These are phyloP conservation scores for Tulasnella sp. DNA, from an alignment of 768 basidiomycete species.

Conservation along the genomic window DNA sequence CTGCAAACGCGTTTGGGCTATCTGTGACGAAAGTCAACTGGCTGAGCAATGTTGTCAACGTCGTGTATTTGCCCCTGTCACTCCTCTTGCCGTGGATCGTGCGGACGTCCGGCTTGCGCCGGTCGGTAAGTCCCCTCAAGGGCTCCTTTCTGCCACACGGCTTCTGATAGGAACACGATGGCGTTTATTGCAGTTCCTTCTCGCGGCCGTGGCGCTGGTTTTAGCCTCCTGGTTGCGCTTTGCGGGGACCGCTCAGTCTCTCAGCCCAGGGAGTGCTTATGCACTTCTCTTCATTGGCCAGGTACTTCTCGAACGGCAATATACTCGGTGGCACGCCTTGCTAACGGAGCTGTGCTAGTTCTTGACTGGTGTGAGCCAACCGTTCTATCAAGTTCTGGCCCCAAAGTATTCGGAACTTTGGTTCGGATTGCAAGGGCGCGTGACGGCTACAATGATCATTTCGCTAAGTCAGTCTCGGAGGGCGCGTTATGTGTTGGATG, in stretches of 20 bases:
- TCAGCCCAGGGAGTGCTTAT: conserved; percentile 45
- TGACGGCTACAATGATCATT: conserved; percentile 61
- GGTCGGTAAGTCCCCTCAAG: conserved; percentile 39
- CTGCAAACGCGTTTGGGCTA: conserved; percentile 37
- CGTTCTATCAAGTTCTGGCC: conserved; percentile 64
- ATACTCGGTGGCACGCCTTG: not conserved
- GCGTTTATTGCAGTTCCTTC: conserved; percentile 38
- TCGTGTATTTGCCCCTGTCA: conserved; percentile 52
- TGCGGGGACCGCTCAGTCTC: conserved; percentile 47
- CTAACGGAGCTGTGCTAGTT: conserved; percentile 30
- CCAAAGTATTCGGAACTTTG: conserved; percentile 75
- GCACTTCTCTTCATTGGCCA: conserved; percentile 60
- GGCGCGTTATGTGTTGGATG: not conserved
- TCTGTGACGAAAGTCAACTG: conserved; percentile 65
- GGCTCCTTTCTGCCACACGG: not conserved
- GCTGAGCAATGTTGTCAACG: conserved; percentile 58
- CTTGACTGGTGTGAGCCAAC: conserved; percentile 52
- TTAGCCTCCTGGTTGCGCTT: conserved; percentile 68
- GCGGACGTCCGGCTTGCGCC: conserved; percentile 46
- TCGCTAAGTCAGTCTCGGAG: conserved; percentile 30
- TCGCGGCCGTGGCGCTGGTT: conserved; percentile 43
- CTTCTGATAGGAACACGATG: not conserved
- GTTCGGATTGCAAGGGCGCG: conserved; percentile 67
- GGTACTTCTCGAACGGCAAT: conserved; percentile 27
- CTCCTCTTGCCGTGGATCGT: conserved; percentile 47